Base-by-base conservation (phyloP, 2,329 filamentous ascomycete genomes). In the Ascochyta lentis region DNA sequence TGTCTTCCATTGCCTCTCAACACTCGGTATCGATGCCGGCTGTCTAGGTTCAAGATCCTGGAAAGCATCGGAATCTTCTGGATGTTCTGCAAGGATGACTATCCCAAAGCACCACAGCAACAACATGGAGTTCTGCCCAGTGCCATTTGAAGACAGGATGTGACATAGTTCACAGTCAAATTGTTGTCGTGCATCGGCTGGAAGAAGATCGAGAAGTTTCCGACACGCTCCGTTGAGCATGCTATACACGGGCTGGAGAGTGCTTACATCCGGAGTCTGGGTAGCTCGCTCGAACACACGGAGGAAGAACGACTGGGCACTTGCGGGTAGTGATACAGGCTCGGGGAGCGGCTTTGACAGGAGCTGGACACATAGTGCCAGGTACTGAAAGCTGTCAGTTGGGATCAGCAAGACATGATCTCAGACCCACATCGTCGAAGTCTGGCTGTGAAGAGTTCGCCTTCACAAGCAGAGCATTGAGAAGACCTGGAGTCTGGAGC, bases 221-320 rank as follows among this genome's bases (percentile, higher is more conserved):
- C 60, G 54, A 52, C 74, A 76, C n/a, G 73, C 72, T 41, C 74
- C 74, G 52, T 72, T 70, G 23, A 76, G 64, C 64, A 75, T 71
- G 16, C 47, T 59, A 27, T 75, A 72, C 3, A 76, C 60, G 4
- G 67, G 59, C 35, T 63, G 61, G 4, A 77, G 59, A 1, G 65
- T 68, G 7, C 54, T 51, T 7, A 66, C 62, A 48, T 60, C 58
- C 23, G 68, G 71, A 23, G 48, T 59, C 10, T 66, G 55, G 3
- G 48, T 61, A 27, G 72, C 68, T 15, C 58, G 60, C 45, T 74
- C 66, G 35, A 75, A 76, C 3, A 68, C 53, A 23, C 60, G 63
- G 7, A 75, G 58, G 42, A 77, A 73, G 54, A 77, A 76, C 2
- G 58, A 43, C 23, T 75, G 72, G 7, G 71, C 70, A 42, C 65